phyloP scores from a whole-genome alignment of 768 basidiomycete genomes.

The Lactifluus pinguis region DNA sequence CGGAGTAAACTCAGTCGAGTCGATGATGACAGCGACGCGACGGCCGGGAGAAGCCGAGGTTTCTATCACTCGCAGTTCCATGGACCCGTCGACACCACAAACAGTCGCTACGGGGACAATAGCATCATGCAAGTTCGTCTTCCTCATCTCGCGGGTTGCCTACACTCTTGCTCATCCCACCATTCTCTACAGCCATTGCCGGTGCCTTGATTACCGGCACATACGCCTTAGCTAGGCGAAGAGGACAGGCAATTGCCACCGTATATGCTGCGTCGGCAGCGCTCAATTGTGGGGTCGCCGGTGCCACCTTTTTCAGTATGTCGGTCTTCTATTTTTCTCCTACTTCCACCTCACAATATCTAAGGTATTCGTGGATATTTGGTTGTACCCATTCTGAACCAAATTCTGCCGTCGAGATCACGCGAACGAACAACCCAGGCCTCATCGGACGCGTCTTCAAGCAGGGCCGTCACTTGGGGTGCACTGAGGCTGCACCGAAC shows the following conservation, averaged over 20 bases:
- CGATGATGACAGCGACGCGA: too few relatives aligned
- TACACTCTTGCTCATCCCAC: constrained; percentile 24
- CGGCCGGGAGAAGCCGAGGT: constrained; percentile 6
- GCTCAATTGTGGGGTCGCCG: constrained; percentile 62
- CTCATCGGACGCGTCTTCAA: constrained; percentile 13
- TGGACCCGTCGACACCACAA: constrained; percentile 27
- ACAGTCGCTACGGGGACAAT: constrained; percentile 51
- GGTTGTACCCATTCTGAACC: constrained; percentile 53
- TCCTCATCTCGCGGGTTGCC: constrained; percentile 18
- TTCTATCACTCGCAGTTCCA: not conserved
- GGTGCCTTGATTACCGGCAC: constrained; percentile 40
- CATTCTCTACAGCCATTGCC: constrained; percentile 38
- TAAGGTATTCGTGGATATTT: constrained; percentile 69
- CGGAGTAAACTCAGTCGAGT: too few relatives aligned
- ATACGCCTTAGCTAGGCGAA: constrained; percentile 39
- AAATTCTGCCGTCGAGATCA: constrained; percentile 36
- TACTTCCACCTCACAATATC: not conserved
- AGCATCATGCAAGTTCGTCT: constrained; percentile 76
- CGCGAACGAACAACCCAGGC: constrained; percentile 30
- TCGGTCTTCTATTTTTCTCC: constrained; percentile 4
- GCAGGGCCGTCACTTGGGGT: constrained; percentile 31
- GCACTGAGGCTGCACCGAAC: constrained; percentile 52
- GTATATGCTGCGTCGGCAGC: constrained; percentile 45
- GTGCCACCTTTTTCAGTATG: constrained; percentile 74
- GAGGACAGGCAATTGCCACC: constrained; percentile 38